Evolutionary conservation across 1,284 basidiomycete genomes (phyloP).

Genomic region (Leccinum laetum): DNA sequence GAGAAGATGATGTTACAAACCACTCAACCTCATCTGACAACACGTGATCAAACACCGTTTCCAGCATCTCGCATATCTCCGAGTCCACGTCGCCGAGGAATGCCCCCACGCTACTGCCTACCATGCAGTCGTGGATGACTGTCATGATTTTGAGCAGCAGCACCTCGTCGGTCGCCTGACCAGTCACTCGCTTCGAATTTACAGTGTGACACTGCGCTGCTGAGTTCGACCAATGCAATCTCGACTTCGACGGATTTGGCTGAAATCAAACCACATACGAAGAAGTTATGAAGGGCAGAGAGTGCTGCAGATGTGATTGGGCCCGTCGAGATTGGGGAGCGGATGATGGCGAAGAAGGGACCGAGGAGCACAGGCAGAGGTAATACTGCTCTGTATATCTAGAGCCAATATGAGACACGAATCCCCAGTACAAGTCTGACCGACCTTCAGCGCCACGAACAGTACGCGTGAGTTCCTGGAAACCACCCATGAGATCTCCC

Average conservation of each 20-base stretch:
- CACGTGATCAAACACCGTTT: conserved; percentile 96
- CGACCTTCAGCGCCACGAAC: conserved; percentile 75
- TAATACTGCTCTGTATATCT: conserved; percentile 56
- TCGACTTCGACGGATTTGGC: conserved; percentile 52
- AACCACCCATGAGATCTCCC: conserved; percentile 86
- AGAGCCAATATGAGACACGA: conserved; percentile 19
- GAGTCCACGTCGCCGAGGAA: conserved; percentile 75
- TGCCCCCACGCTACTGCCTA: conserved; percentile 58
- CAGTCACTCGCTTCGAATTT: conserved; percentile 98
- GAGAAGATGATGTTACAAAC: conserved; percentile 48
- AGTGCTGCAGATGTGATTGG: conserved; percentile 92
- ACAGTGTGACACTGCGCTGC: conserved; percentile 91
- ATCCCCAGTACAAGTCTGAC: conserved; percentile 27
- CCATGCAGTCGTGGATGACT: conserved; percentile 86
- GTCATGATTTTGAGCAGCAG: conserved; percentile 92
- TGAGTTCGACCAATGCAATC: conserved; percentile 79
- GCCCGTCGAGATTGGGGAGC: conserved; percentile 91
- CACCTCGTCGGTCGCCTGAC: conserved; percentile 87
- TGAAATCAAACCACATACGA: conserved; percentile 75
- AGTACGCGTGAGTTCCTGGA: conserved; percentile 81
- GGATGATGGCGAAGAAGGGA: conserved; percentile 92
- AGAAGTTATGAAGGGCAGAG: conserved; percentile 85
- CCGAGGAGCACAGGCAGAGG: conserved; percentile 66
- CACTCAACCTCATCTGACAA: conserved; percentile 94
- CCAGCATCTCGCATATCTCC: conserved; percentile 97